These are phyloP conservation scores for Heterobasidion annosum DNA, from an alignment of 1,284 basidiomycete species.

Conservation along the genomic window DNA sequence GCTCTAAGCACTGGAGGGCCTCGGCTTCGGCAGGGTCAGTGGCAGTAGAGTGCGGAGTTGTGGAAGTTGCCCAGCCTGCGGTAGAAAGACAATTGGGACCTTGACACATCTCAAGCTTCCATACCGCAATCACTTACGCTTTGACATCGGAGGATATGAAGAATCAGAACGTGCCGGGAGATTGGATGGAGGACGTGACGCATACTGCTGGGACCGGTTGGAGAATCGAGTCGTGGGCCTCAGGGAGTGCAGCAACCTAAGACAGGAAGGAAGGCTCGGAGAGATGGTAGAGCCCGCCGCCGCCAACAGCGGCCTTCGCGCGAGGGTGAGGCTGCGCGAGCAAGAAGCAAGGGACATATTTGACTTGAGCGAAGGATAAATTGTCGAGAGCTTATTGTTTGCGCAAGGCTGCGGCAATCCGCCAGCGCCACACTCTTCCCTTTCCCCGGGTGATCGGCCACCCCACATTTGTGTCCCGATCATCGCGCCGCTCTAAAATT, in stretches of 20 bases:
- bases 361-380: neutral
- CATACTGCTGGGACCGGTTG: neutral
- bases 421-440: neutral
- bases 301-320: neutral
- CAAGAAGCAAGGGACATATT: conserved; percentile 6
- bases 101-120: conserved; percentile 4
- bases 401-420: neutral
- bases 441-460: neutral
- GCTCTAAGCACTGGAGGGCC: conserved; percentile 76
- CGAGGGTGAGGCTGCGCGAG: neutral
- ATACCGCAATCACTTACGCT: conserved; percentile 1
- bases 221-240: neutral
- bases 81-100: conserved; percentile 12
- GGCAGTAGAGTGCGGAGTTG: conserved; percentile 70
- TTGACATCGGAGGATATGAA: neutral
- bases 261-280: neutral
- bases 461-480: conserved; percentile 1
- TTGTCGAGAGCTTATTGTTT: conserved; percentile 9
- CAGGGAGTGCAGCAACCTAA: neutral
- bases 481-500: conserved; percentile 11
- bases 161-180: conserved; percentile 1
- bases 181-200: conserved; percentile 6
- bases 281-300: neutral
- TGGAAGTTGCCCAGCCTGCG: conserved; percentile 78
- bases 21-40: conserved; percentile 81